Evolutionary conservation across 768 basidiomycete species (phyloP), one percentile per base, ranked within the genome.

Genomic region (Kwoniella mangroviensis): DNA sequence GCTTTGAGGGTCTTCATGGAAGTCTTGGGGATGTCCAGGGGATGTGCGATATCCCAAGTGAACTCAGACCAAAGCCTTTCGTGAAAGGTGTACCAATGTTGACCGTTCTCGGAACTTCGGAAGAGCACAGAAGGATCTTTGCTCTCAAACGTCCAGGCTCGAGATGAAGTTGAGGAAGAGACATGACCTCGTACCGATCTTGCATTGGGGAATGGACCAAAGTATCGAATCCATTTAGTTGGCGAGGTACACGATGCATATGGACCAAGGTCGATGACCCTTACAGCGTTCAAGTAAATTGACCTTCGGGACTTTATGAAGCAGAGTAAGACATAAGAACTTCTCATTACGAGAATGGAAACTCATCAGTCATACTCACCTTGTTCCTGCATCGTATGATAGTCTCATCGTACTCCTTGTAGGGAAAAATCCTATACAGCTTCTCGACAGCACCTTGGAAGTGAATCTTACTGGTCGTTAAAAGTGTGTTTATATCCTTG

Each of bases 161-260:
- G 34, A 6, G 34, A 34, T 4, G 34, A 34, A 34, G 34, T 34
- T 34, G 34, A 34, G 34, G 34, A 34, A 34, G 34, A 34, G 34
- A 34, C 34, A 34, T 34, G 6, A 34, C 34, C 34, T 34, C 34
- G 34, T 34, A 34, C 34, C 34, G 34, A 34, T 7, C 34, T 51
- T 51, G 53, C 53, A 54, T 54, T 54, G 24, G 53, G 53, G 53
- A 54, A 54, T 19, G 53, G 53, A 54, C 53, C 53, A 22, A 54
- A 54, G 21, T 21, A 54, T 54, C 53, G 53, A 24, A 54, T 1
- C 53, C 53, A 54, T 11, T 54, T 54, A 21, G 53, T 24, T 19
- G 53, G 53, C 15, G 17, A 21, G 4, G 4, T 17, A 19, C 4
- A 15, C 11, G n/a, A 12, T 12, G 9, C 15, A 24, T 19, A 19